Percentiles rank a stretch among this genome's conserved stretches.
phyloP scores from a whole-genome alignment of 306 rosid genomes.

The Sechiopsis laciniata region DNA sequence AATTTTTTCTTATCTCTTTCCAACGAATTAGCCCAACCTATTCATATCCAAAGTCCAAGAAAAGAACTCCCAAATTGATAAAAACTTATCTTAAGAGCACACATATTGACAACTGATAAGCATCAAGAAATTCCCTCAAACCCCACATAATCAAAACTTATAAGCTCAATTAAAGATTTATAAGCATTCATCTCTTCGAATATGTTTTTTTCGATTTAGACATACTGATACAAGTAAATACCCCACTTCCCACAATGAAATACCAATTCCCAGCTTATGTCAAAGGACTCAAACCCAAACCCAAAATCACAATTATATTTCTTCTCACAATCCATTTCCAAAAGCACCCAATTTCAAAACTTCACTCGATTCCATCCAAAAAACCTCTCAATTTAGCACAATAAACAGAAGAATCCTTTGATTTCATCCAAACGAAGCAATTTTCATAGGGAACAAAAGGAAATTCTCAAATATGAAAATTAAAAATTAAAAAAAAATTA shows the following conservation, averaged over 20 bases:
- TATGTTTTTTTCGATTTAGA: neutral
- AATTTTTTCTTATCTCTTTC: neutral
- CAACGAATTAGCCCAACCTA: neutral
- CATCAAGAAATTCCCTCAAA: neutral
- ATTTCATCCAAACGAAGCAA: neutral
- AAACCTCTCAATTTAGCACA: neutral
- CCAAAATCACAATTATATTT: neutral
- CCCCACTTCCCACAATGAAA: neutral
- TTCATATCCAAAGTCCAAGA: constrained; percentile 2
- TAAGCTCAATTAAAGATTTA: neutral
- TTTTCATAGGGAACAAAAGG: neutral
- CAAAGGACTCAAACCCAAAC: too few species aligned
- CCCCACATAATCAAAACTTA: neutral
- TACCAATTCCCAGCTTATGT: neutral
- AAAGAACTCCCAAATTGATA: neutral
- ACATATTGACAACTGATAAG: neutral
- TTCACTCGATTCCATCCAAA: neutral
- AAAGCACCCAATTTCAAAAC: neutral
- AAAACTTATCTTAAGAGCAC: neutral
- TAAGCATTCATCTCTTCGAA: neutral
- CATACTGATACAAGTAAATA: neutral
- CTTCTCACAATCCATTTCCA: neutral
- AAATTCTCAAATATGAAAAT: neutral
- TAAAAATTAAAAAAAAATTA: too few species aligned
- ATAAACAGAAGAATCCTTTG: neutral